Base-by-base conservation (phyloP, 495 filamentous ascomycete species). In the Evernia prunastri region DNA sequence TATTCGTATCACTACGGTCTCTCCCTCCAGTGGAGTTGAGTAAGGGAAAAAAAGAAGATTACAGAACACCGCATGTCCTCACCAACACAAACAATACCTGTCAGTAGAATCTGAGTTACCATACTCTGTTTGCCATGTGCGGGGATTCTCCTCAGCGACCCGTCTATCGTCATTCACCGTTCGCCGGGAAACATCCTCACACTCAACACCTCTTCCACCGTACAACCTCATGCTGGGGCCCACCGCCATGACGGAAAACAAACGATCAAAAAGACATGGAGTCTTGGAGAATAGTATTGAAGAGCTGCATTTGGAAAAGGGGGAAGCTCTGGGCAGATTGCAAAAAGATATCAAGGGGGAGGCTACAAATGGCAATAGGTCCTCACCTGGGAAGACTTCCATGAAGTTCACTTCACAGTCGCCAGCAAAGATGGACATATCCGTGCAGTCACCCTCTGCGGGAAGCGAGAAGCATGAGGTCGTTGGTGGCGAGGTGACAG, bases 61-160 rank as follows among this genome's bases (percentile, higher is more conserved):
- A 27, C 51, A 23, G 2, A 17, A 33, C 5, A 33, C 17, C 29
- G 17, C 29, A 33, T 35, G 33, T n/a, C n/a, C 37, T 42, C 13
- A 33, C 37, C 17, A 63, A 57, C 23, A 20, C 36, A 37, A 36
- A 35, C 8, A 64, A 65, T 75, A 81, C 49, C 86, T 83, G 63
- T 82, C 81, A 37, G 84, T 86, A 17, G 84, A 84, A 45, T 76
- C 81, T 56, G 82, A 85, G 63, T 80, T 82, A 59, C 84, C 85
- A 37, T 25, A 56, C 25, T 29, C 29, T 59, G 49, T 54, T 20
- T 66, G 64, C 67, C 64, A 66, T 69, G 64, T 61, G 58, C 51
- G 39, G 60, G 37, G 56, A 58, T 56, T 25, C 39, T 62, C 58
- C 49, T 45, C 56, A 53, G 58, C 23, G 66, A 65, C 47, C 23